Base-by-base conservation (phyloP, 768 basidiomycete genomes). In the Solioccasus polychromus region DNA sequence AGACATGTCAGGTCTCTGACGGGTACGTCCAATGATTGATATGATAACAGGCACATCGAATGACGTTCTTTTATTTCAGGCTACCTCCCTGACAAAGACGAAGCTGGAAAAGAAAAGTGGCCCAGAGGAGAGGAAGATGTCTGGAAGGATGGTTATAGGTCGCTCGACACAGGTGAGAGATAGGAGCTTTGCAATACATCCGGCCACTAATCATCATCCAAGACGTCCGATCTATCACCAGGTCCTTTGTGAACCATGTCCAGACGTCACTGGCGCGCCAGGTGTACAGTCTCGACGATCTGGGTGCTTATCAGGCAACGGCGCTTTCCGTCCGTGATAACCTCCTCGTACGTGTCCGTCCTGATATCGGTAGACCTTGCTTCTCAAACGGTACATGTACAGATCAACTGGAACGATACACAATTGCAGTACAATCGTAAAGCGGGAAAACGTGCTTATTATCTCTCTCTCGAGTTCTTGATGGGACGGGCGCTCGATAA, bases 391-490 rank as follows among this genome's bases (percentile, higher is more conserved):
- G 29, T 19, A 5, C 17, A n/a, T 20, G 40, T 45, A 12, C 39
- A 85, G 84, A 67, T 87, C 55, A 89, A 91, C 66, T 92, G 88
- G 89, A 92, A 91, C 54, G 79, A 82, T 32, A 92, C 89, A 7
- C 84, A 90, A 57, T 62, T 86, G 47, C 71, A 80, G 44, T 79
- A 85, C 65, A 85, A 86, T 39, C 83, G 88, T 59, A 93, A 89
- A 63, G 73, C 80, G 29, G 91, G 90, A 20, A 93, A 94, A 59
- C 76, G 90, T 48, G 90, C 90, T 11, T 97, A 97, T 73, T 99
- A 98, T 68, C 80, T 98, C 48, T 95, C 92, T 32, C 80, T 97
- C 43, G 95, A 96, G 68, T 96, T 92, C 68, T 69, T 93, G 55
- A 88, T 90, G 85, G 83, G 88, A 35, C 77, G 87, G 23, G 85